These are phyloP conservation scores for Vaccinium macrocarpon DNA, from an alignment of 148 eudicot genomes.

Conservation along the genomic window DNA sequence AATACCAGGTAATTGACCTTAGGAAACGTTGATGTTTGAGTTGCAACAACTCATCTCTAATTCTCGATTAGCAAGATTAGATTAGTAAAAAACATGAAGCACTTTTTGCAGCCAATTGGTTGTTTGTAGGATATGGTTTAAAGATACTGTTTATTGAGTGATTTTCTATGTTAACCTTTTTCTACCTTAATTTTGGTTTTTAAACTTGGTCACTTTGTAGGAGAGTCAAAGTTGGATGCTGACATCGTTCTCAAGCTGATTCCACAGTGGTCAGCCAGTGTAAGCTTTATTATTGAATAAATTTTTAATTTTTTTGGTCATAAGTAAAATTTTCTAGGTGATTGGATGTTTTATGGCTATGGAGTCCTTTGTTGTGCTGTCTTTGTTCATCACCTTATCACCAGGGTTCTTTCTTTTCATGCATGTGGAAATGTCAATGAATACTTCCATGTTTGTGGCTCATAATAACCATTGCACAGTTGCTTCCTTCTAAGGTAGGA, in stretches of 20 bases:
- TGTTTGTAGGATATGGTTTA: background rate
- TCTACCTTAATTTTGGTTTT: background rate
- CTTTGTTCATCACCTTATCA: background rate
- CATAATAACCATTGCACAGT: background rate
- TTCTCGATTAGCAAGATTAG: background rate
- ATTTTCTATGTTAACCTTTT: background rate
- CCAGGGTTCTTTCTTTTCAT: background rate
- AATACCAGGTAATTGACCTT: background rate
- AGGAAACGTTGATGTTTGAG: background rate
- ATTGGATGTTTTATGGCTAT: background rate
- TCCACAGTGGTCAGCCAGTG: slow-evolving; percentile 63
- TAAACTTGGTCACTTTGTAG: slow-evolving; percentile 17
- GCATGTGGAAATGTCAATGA: background rate
- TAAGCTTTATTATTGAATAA: slow-evolving; percentile 27
- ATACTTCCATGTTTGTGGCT: background rate
- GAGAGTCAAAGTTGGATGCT: slow-evolving; percentile 36
- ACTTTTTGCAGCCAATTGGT: background rate
- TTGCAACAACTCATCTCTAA: background rate
- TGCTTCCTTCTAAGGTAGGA: background rate
- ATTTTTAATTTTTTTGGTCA: background rate
- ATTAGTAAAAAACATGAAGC: background rate
- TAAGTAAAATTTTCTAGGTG: background rate
- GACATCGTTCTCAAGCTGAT: slow-evolving; percentile 55
- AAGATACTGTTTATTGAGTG: background rate
- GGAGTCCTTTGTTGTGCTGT: background rate